Base-by-base conservation (phyloP, 139 green algal genomes). In the Chlamydomonas asymmetrica region DNA sequence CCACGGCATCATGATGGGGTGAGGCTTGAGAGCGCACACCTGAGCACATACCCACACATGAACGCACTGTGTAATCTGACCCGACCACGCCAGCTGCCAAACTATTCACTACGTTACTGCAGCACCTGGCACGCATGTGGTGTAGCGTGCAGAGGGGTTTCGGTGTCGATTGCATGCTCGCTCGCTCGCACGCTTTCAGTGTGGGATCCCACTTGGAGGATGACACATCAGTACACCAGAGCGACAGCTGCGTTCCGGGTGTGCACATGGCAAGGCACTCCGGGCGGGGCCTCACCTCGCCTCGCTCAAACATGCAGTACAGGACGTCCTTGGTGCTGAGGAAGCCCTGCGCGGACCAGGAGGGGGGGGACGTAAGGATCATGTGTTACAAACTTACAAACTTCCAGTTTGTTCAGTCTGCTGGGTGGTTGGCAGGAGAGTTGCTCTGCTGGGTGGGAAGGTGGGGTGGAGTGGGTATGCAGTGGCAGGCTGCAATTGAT, bases 301-400 rank as follows among this genome's bases (percentile, higher is more conserved):
- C 64, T 10, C 63, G 34, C 56, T 79, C 78, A 59, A 71, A 84
- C 64, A 84, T 59, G 13, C 32, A 50, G 48, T 76, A 40, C 35
- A 84, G 57, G n/a, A 54, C 71, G 39, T 84, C 78, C 71, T 73
- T 76, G 5, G 80, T 29, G 13, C 64, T 48, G 34, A 84, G 71
- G 65, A 84, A 80, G 31, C 68, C 76, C 76, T 82, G 76, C 54
- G n/a, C 10, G 39, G 20, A 32, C 8, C 43, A 45, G 63, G 39
- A 66, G 27, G 9, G 29, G 8, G 7, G 8, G 16, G 7, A 48
- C 7, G 9, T 27, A 9, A 48, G 61, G 13, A 8, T 43, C 61
- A 22, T 10, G 45, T 27, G 18, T 9, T 45, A 34, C 45, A 18
- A n/a, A 23, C 10, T 34, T 38, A 5, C 63, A 34, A 56, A 16